These are phyloP conservation scores for Lasiodiplodia sp. DNA, from an alignment of 2,329 filamentous ascomycete species.

Conservation along the genomic window DNA sequence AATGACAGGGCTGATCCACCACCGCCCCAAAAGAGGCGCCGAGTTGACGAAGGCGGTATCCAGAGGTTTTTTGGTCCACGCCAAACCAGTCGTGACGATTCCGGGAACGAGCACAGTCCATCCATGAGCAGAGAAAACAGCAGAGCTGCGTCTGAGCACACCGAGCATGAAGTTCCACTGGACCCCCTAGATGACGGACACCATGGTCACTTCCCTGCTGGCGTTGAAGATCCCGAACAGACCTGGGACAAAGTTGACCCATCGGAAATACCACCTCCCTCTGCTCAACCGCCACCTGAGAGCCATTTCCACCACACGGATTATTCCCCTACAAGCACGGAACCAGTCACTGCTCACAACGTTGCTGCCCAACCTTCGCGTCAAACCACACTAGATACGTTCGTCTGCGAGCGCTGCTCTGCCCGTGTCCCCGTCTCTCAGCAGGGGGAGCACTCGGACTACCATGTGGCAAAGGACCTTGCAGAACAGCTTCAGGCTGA, in stretches of 20 bases:
- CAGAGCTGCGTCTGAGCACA: constrained; percentile 12
- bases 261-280: constrained; percentile 39
- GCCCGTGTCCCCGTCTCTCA: constrained; percentile 65
- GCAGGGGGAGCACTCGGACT: constrained; percentile 83
- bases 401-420: constrained; percentile 71
- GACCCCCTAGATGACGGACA: background rate
- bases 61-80: constrained; percentile 43
- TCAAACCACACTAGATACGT: constrained; percentile 43
- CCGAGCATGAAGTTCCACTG: background rate
- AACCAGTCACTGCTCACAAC: background rate
- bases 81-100: constrained; percentile 19
- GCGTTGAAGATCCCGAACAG: background rate
- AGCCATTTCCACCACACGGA: background rate
- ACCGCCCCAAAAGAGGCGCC: constrained; percentile 39
- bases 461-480: constrained; percentile 91
- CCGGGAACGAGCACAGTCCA: constrained; percentile 21
- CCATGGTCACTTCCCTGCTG: background rate
- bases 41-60: constrained; percentile 45
- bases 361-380: constrained; percentile 30
- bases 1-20: background rate
- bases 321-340: background rate
- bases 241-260: background rate
- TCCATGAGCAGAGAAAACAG: constrained; percentile 15
- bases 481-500: constrained; percentile 63
- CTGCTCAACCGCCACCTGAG: constrained; percentile 40